Conservation (phyloP, 2,329 filamentous ascomycete species). For the Monilinia fructigena region DNA sequence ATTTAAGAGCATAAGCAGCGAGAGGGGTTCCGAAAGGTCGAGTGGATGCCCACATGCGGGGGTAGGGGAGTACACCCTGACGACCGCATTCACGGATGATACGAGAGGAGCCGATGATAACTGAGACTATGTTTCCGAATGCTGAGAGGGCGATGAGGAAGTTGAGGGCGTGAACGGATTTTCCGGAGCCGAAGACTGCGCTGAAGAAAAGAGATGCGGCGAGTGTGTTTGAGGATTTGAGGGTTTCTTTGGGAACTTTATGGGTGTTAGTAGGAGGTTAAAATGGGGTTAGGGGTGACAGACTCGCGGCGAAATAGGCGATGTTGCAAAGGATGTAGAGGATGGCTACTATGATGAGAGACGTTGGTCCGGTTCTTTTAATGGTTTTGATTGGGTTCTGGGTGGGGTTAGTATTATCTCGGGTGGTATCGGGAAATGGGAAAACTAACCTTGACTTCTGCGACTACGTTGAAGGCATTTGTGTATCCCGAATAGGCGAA, state of each 20-base stretch:
- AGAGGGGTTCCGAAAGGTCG: conserved; percentile 62
- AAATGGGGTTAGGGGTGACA: neutral
- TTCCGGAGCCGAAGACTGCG: conserved; percentile 49
- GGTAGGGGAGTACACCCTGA: conserved; percentile 25
- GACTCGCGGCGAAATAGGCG: conserved; percentile 57
- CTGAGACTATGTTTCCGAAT: conserved; percentile 50
- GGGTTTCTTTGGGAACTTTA: conserved; percentile 51
- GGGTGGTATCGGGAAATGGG: no score
- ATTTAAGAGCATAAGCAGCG: conserved; percentile 58
- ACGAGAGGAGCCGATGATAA: conserved; percentile 54
- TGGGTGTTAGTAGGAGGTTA: neutral
- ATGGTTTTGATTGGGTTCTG: conserved; percentile 57
- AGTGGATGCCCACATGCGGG: conserved; percentile 55
- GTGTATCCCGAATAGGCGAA: conserved; percentile 58
- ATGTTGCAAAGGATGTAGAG: conserved; percentile 60
- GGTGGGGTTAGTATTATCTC: neutral
- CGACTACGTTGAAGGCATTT: conserved; percentile 62
- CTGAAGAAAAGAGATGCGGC: conserved; percentile 45
- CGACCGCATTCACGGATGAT: conserved; percentile 57
- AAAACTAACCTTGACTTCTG: conserved; percentile 53
- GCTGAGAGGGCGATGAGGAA: conserved; percentile 49
- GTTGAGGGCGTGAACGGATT: conserved; percentile 47
- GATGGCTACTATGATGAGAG: conserved; percentile 51
- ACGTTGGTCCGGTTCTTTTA: conserved; percentile 49
- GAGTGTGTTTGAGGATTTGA: conserved; percentile 52